Evolutionary conservation across 371 early-diverging fungal species (phyloP).

Genomic region (Gilbertella persicaria): DNA sequence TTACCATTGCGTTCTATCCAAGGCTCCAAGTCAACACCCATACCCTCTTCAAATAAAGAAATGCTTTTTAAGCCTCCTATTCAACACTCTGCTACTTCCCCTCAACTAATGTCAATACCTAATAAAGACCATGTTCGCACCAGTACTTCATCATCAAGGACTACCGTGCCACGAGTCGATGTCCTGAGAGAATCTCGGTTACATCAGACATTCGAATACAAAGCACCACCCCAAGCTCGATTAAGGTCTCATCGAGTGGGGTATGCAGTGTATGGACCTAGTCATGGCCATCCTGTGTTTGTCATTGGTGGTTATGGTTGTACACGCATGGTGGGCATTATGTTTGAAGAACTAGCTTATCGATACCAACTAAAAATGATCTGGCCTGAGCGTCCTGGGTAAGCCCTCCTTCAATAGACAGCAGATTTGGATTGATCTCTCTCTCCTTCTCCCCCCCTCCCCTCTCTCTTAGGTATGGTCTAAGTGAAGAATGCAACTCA

Average conservation of each 20-base stretch:
- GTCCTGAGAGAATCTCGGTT: constrained; percentile 38
- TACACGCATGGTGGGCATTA: constrained; percentile 49
- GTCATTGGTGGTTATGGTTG: constrained; percentile 55
- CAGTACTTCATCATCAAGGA: not conserved
- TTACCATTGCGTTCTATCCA: not conserved
- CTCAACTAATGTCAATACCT: not conserved
- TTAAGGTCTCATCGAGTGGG: constrained; percentile 42
- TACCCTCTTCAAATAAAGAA: not conserved
- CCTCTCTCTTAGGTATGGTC: constrained; percentile 35
- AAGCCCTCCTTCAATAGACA: too few species aligned
- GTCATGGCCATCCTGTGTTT: constrained; percentile 38
- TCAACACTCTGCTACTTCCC: not conserved
- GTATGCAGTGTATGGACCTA: constrained; percentile 49
- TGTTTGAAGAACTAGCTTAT: constrained; percentile 51
- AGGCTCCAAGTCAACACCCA: constrained; percentile 14
- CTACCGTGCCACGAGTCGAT: constrained; percentile 24
- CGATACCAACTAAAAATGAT: constrained; percentile 39
- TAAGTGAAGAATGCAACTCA: constrained; percentile 44
- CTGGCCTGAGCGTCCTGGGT: constrained; percentile 59
- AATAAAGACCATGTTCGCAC: too few species aligned
- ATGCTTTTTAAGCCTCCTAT: not conserved
- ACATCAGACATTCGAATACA: constrained; percentile 45
- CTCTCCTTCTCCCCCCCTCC: not conserved
- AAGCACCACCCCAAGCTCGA: constrained; percentile 13
- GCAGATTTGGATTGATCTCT: not conserved